These are phyloP conservation scores for Penicillium silybi DNA, from an alignment of 495 filamentous ascomycete genomes.

Conservation along the genomic window DNA sequence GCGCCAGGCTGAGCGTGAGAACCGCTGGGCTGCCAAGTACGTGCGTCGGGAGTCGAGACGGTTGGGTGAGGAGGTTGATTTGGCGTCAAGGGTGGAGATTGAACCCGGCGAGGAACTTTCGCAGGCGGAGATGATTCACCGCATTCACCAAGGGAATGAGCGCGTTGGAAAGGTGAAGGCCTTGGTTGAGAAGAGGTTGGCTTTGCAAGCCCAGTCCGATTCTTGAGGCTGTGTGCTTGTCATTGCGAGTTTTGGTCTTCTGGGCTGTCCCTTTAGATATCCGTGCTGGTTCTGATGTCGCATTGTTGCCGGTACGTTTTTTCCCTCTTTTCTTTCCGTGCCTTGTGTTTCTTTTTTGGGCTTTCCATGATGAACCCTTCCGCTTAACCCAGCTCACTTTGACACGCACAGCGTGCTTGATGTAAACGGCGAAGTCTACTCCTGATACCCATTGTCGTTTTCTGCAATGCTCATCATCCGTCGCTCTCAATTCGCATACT, in stretches of 20 bases:
- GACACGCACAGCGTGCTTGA: constrained; percentile 79
- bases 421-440: constrained; percentile 76
- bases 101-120: constrained; percentile 9
- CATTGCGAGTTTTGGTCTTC: neutral
- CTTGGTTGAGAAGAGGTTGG: constrained; percentile 19
- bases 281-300: constrained; percentile 17
- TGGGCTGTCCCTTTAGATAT: constrained; percentile 9
- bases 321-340: constrained; percentile 25
- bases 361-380: constrained; percentile 73
- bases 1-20: constrained; percentile 45
- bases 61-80: constrained; percentile 22
- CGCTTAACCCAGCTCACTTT: constrained; percentile 99
- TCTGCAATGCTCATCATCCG: constrained; percentile 7
- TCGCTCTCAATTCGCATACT: constrained; percentile 29
- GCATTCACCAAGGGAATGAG: constrained; percentile 16
- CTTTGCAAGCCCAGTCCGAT: neutral
- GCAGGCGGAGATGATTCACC: constrained; percentile 20
- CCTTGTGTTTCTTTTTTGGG: constrained; percentile 9
- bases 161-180: constrained; percentile 26
- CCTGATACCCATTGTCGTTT: constrained; percentile 19
- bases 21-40: constrained; percentile 48
- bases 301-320: constrained; percentile 63
- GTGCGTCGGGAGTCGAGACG: constrained; percentile 40
- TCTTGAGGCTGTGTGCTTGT: neutral
- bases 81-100: constrained; percentile 3